Percentiles rank a stretch among this genome's conserved stretches.
These are phyloP conservation scores for Zygosaccharomyces gambellarensis DNA, from an alignment of 805 yeast species.

Conservation along the genomic window DNA sequence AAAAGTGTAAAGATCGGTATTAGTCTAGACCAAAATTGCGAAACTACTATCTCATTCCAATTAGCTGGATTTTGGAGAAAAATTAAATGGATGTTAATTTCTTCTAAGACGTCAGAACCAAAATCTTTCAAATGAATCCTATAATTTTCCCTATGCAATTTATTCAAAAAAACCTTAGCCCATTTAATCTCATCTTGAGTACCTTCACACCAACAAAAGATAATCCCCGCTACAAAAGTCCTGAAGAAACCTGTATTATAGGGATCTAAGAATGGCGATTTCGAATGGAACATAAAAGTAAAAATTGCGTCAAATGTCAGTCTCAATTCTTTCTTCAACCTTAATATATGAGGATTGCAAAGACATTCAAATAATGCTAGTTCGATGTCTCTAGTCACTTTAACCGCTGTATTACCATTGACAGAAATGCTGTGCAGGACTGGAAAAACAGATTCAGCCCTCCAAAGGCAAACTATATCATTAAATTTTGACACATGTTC, in stretches of 20 bases:
- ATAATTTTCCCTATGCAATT: constrained; percentile 14
- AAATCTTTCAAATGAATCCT: constrained; percentile 20
- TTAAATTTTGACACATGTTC: constrained; percentile 36
- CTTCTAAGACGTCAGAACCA: constrained; percentile 46
- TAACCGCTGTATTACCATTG: constrained; percentile 19
- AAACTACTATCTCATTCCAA: constrained; percentile 37
- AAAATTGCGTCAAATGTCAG: constrained; percentile 38
- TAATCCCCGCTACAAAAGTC: constrained; percentile 44
- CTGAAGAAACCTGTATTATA: constrained; percentile 12
- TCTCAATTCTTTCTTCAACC: constrained; percentile 37
- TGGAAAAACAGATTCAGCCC: constrained; percentile 27
- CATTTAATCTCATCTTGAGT: constrained; percentile 42
- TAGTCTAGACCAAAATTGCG: constrained; percentile 33
- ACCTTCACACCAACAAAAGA: constrained; percentile 56
- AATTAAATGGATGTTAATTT: constrained; percentile 47
- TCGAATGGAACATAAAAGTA: constrained; percentile 26
- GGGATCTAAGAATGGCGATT: constrained; percentile 28
- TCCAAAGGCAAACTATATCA: constrained; percentile 36
- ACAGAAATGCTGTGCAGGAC: constrained; percentile 22
- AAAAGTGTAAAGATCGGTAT: constrained; percentile 29
- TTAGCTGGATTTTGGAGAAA: constrained; percentile 49
- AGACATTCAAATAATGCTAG: constrained; percentile 44
- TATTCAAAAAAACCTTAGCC: constrained; percentile 39
- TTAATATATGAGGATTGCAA: constrained; percentile 47
- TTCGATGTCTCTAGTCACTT: constrained; percentile 24